Evolutionary conservation across 108 stramenopile species (phyloP).

Genomic region (Aurantiochytrium sp.): DNA sequence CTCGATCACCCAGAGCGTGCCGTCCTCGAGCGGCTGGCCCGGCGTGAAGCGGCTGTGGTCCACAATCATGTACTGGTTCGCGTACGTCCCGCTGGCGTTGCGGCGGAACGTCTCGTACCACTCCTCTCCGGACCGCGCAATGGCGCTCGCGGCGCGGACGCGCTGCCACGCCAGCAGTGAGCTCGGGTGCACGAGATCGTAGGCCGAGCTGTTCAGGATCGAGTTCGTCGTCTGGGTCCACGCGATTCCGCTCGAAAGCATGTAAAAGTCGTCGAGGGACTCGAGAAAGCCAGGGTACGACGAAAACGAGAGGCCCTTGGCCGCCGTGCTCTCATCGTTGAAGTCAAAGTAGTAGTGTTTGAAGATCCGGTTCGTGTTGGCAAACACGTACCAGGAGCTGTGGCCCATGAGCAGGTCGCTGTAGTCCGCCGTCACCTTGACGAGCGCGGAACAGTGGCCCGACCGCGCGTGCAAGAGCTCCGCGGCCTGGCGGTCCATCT

Average conservation of each 20-base stretch:
- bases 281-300: conserved; percentile 41
- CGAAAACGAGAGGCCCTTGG: background rate
- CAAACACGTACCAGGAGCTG: conserved; percentile 33
- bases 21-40: background rate
- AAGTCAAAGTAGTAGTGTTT: conserved; percentile 41
- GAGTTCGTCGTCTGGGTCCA: conserved; percentile 42
- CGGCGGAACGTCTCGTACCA: background rate
- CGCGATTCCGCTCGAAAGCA: background rate
- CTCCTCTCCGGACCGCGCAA: conserved; percentile 30
- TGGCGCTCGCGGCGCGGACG: conserved; percentile 30
- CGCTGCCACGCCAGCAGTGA: conserved; percentile 42
- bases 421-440: conserved; percentile 33
- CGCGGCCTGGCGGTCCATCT: background rate
- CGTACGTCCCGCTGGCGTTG: conserved; percentile 42
- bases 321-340: background rate
- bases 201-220: conserved; percentile 27
- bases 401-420: conserved; percentile 33
- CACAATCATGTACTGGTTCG: conserved; percentile 43
- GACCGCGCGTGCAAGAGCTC: background rate
- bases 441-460: conserved; percentile 34
- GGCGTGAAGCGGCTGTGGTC: conserved; percentile 34
- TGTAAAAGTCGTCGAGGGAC: conserved; percentile 48
- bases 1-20: conserved; percentile 36
- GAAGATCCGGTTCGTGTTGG: conserved; percentile 37
- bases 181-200: conserved; percentile 3